Evolutionary conservation across 1,139 yeast species (phyloP).

Genomic region (Wickerhamomyces sp.): DNA sequence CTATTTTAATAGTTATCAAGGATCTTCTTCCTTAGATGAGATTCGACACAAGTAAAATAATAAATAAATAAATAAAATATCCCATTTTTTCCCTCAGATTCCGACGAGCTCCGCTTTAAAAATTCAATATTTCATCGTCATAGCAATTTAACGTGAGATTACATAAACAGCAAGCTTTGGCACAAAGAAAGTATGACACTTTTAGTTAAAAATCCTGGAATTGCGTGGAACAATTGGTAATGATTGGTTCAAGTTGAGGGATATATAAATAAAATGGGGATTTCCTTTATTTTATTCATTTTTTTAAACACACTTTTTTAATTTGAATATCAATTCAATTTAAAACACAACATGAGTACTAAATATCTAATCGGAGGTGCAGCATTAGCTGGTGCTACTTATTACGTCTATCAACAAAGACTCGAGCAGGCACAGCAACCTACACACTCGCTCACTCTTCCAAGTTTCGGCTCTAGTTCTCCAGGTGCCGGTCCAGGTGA

Average conservation of each 20-base stretch:
- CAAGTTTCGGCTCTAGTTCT: conserved; percentile 12
- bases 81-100: background rate
- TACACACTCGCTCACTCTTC: conserved; percentile 17
- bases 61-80: too few relatives aligned
- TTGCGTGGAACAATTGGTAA: background rate
- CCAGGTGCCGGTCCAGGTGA: conserved; percentile 24
- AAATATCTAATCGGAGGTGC: conserved; percentile 26
- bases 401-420: conserved; percentile 32
- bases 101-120: background rate
- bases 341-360: conserved; percentile 11
- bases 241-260: background rate
- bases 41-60: too few relatives aligned
- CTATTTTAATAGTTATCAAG: too few relatives aligned
- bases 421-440: conserved; percentile 26
- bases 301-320: background rate
- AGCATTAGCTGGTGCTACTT: conserved; percentile 37
- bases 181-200: background rate
- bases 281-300: background rate
- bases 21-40: too few relatives aligned
- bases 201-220: background rate
- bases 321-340: background rate
- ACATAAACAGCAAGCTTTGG: background rate
- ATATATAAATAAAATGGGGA: background rate
- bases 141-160: background rate
- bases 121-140: background rate